A percentile compares a stretch with the other conserved stretches of the same genome.
Conservation (phyloP, 345 rosid genomes). For the Euphorbia peplus region DNA sequence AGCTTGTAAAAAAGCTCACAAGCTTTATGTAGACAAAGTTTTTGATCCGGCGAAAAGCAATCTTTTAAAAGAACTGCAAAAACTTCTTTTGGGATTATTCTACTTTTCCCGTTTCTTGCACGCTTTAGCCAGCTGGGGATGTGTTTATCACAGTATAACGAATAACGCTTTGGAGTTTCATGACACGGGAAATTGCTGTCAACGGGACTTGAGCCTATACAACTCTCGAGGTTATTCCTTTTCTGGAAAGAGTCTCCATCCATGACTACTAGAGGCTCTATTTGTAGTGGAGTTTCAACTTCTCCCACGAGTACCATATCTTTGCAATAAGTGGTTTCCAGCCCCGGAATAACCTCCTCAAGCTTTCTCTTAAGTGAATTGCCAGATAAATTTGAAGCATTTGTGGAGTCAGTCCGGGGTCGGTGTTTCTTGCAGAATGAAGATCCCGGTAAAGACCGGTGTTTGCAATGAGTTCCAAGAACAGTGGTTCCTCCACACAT, state of each 20-base stretch:
- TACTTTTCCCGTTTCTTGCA: constrained; percentile 97
- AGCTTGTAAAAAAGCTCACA: constrained; percentile 96
- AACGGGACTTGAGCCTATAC: constrained; percentile 58
- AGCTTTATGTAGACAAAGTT: constrained; percentile 76
- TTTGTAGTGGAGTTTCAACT: constrained; percentile 41
- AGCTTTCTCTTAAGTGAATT: constrained; percentile 53
- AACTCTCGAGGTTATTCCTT: constrained; percentile 40
- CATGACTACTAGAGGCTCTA: constrained; percentile 40
- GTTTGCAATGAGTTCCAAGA: constrained; percentile 93
- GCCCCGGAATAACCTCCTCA: constrained; percentile 34
- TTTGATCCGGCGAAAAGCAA: constrained; percentile 61
- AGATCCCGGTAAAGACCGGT: constrained; percentile 78
- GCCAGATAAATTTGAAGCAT: constrained; percentile 27
- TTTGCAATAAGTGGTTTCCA: constrained; percentile 41
- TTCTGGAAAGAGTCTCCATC: constrained; percentile 34
- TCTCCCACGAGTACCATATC: constrained; percentile 49
- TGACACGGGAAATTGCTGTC: constrained; percentile 48
- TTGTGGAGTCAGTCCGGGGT: constrained; percentile 45
- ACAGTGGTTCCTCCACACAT: constrained; percentile 95
- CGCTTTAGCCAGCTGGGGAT: constrained; percentile 99
- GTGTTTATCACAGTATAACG: constrained; percentile 84
- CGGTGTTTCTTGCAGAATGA: constrained; percentile 88
- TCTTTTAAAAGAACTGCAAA: constrained; percentile 66
- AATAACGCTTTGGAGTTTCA: constrained; percentile 66
- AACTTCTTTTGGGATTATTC: constrained; percentile 90